Evolutionary conservation across 352 stramenopile genomes (phyloP).

Genomic region (Albugo candida): DNA sequence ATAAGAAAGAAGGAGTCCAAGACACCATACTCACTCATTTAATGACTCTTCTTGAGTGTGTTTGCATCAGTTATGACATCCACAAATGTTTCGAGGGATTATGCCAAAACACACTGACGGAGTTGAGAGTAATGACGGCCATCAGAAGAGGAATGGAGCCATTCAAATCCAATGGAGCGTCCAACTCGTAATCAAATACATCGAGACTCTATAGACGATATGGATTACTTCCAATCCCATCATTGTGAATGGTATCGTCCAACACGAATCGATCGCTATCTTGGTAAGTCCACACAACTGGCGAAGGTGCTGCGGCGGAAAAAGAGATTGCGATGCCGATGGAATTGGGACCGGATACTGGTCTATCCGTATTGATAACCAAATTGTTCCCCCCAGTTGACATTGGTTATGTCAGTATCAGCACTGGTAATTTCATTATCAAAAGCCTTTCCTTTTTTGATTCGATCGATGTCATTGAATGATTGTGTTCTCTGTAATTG

Average conservation of each 20-base stretch:
- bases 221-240: slow-evolving; percentile 58
- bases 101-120: slow-evolving; percentile 94
- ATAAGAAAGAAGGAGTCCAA: slow-evolving; percentile 94
- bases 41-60: slow-evolving; percentile 57
- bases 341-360: slow-evolving; percentile 76
- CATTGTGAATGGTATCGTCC: slow-evolving; percentile 73
- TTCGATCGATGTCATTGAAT: slow-evolving; percentile 94
- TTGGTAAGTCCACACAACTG: slow-evolving; percentile 95
- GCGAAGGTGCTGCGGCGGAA: slow-evolving; percentile 20
- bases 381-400: slow-evolving; percentile 92
- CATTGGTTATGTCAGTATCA: slow-evolving; percentile 18
- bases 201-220: slow-evolving; percentile 99
- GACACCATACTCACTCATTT: slow-evolving; percentile 89
- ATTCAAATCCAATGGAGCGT: slow-evolving; percentile 97
- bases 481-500: slow-evolving; percentile 94
- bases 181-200: slow-evolving; percentile 99
- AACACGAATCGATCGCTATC: slow-evolving; percentile 87
- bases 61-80: slow-evolving; percentile 67
- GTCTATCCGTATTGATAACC: slow-evolving; percentile 79
- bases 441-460: slow-evolving; percentile 20
- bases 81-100: slow-evolving; percentile 98
- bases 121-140: slow-evolving; percentile 39
- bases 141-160: slow-evolving; percentile 67
- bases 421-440: slow-evolving; percentile 7
- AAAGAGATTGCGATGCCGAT: slow-evolving; percentile 95